Conservation (phyloP, 148 eudicot species). For the Camellia japonica region DNA sequence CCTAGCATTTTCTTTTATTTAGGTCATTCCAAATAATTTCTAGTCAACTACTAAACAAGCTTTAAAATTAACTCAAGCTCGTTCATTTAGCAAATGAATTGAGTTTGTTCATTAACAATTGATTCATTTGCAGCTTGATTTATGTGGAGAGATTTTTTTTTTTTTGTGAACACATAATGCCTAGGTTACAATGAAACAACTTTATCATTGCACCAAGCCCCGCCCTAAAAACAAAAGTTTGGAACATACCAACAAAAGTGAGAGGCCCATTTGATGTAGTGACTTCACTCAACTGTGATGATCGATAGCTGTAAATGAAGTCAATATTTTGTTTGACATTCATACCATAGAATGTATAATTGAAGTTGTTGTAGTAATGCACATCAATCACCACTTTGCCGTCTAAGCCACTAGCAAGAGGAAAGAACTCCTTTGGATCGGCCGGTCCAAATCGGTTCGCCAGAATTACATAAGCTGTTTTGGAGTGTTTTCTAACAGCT, state of each 20-base stretch:
- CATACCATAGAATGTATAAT: constrained; percentile 17
- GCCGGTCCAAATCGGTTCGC: constrained; percentile 33
- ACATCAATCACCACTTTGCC: constrained; percentile 32
- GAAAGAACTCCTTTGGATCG: constrained; percentile 34
- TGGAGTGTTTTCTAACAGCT: constrained; percentile 34
- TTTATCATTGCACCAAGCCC: too few species aligned
- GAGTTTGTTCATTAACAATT: too few species aligned
- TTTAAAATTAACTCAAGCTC: too few species aligned
- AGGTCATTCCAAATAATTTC: too few species aligned
- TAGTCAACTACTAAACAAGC: too few species aligned
- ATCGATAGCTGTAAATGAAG: constrained; percentile 26
- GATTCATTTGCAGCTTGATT: too few species aligned
- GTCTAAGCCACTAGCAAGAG: constrained; percentile 26
- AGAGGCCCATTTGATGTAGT: constrained; percentile 54
- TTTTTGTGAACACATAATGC: too few species aligned
- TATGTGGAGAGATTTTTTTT: too few species aligned
- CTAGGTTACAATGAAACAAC: too few species aligned
- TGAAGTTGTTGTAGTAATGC: constrained; percentile 44
- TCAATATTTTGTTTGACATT: constrained; percentile 43
- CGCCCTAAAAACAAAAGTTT: too few species aligned
- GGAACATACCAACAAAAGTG: constrained; percentile 49
- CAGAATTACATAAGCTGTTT: constrained; percentile 32
- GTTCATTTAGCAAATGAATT: too few species aligned
- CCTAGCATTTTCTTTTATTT: too few species aligned
- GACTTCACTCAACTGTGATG: constrained; percentile 25